Evolutionary conservation across 331 rosid species (phyloP).

Genomic region (Pyrus hybrid): DNA sequence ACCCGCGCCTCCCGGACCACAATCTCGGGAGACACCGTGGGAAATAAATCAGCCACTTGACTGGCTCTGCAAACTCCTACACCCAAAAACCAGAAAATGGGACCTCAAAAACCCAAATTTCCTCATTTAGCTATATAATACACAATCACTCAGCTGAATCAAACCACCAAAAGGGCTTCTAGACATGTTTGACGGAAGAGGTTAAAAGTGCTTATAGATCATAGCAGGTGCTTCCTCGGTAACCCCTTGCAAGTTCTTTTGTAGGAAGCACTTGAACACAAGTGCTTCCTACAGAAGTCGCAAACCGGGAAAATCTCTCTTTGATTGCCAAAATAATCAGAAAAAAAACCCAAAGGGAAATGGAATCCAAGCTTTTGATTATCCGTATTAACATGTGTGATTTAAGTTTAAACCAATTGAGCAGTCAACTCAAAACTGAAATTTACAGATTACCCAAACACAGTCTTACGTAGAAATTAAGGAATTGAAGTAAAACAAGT

Average conservation of each 20-base stretch:
- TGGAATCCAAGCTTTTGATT: neutral
- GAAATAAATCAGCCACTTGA: constrained; percentile 77
- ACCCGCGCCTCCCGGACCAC: constrained; percentile 86
- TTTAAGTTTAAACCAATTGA: neutral
- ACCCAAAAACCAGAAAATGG: constrained; percentile 24
- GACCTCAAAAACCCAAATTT: neutral
- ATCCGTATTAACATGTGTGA: neutral
- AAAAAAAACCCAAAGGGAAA: neutral
- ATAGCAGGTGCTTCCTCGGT: too few relatives aligned
- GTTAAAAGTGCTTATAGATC: too few relatives aligned
- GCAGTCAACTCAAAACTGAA: constrained; percentile 3
- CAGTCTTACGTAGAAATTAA: neutral
- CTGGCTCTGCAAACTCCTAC: constrained; percentile 79
- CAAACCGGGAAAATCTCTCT: too few relatives aligned
- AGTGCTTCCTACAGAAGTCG: too few relatives aligned
- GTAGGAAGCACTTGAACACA: too few relatives aligned
- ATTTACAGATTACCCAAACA: neutral
- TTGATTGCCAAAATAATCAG: neutral
- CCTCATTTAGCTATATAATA: too few relatives aligned
- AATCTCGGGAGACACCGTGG: constrained; percentile 63
- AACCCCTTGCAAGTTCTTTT: too few relatives aligned
- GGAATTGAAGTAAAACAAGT: neutral
- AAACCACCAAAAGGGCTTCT: too few relatives aligned
- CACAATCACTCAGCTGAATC: neutral
- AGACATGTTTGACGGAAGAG: too few relatives aligned